A percentile compares a stretch with the other conserved stretches of the same genome.
phyloP scores from a whole-genome alignment of 352 stramenopile species.

The Phytophthora sojae region DNA sequence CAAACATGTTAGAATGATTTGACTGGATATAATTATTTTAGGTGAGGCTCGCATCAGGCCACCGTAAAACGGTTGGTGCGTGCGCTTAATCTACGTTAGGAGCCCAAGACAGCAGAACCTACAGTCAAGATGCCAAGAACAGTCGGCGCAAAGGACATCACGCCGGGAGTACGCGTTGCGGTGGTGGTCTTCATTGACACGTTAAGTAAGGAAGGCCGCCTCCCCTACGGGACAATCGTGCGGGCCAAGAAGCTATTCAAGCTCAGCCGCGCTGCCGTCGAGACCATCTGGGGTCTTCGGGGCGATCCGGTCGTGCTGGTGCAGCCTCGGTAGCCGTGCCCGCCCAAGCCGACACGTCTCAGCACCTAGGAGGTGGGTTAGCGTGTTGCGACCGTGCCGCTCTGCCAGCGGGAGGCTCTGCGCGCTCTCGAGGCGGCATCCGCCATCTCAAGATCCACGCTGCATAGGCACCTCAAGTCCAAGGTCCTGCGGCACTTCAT shows the following conservation, averaged over 20 bases:
- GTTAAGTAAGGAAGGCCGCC: conserved; percentile 6
- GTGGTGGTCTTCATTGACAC: conserved; percentile 13
- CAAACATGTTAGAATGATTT: conserved; percentile 6
- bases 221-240: background rate
- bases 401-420: background rate
- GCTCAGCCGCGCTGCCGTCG: background rate
- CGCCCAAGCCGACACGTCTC: background rate
- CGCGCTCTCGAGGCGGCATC: background rate
- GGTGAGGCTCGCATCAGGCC: background rate
- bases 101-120: background rate
- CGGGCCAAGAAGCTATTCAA: background rate
- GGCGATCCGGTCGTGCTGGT: no score
- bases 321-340: no score
- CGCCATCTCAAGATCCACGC: background rate
- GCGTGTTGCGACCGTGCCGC: conserved; percentile 3
- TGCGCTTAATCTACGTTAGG: background rate
- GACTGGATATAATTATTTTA: background rate
- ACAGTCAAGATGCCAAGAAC: background rate
- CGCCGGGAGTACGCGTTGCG: background rate
- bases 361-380: background rate
- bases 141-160: background rate
- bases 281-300: background rate
- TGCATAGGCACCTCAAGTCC: background rate
- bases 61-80: conserved; percentile 1
- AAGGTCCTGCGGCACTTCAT: background rate